phyloP scores from a whole-genome alignment of 2,329 filamentous ascomycete species.

The Pseudogymnoascus sp. region DNA sequence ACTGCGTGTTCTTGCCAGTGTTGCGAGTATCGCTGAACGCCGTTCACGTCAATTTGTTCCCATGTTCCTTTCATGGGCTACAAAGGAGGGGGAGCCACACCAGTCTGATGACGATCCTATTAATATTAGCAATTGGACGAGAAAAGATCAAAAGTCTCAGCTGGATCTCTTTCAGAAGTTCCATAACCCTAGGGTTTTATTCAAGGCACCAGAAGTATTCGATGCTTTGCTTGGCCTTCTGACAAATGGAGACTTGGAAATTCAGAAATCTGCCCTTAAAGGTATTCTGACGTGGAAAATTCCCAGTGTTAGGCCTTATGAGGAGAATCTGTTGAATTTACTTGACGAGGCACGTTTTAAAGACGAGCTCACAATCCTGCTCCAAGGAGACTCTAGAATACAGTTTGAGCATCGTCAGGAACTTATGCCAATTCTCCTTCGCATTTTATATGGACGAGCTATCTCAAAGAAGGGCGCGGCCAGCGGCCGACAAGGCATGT shows the following conservation, averaged over 20 bases:
- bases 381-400: constrained; percentile 67
- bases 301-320: constrained; percentile 63
- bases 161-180: constrained; percentile 78
- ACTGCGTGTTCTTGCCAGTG: constrained; percentile 63
- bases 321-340: constrained; percentile 76
- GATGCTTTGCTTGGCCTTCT: constrained; percentile 64
- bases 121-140: constrained; percentile 47
- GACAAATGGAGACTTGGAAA: constrained; percentile 79
- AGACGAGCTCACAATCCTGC: constrained; percentile 83
- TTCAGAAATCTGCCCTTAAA: constrained; percentile 78
- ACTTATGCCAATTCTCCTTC: constrained; percentile 77
- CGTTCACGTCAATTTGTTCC: constrained; percentile 78
- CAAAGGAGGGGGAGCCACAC: constrained; percentile 33
- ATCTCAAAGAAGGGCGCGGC: constrained; percentile 71
- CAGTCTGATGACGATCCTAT: constrained; percentile 22
- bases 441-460: constrained; percentile 80
- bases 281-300: constrained; percentile 86
- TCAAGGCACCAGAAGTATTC: constrained; percentile 67
- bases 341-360: constrained; percentile 87
- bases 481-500: constrained; percentile 71
- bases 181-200: constrained; percentile 76
- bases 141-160: constrained; percentile 76
- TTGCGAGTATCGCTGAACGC: constrained; percentile 75
- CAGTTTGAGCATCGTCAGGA: constrained; percentile 61
- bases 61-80: constrained; percentile 74